phyloP scores from a whole-genome alignment of 2,329 filamentous ascomycete species.

The Botryotinia convoluta region DNA sequence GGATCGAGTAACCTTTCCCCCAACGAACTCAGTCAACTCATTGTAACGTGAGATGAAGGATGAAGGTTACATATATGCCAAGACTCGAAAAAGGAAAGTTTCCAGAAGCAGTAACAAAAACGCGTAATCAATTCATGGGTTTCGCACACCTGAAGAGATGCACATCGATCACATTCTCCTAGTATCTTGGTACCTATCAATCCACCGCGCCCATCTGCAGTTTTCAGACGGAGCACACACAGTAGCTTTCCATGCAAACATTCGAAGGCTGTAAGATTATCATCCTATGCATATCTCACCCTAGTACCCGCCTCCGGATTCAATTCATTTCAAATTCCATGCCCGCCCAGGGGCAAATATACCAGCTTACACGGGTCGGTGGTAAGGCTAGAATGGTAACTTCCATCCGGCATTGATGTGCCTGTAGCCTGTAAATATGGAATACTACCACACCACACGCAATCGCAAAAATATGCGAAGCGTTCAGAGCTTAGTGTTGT shows the following conservation, averaged over 20 bases:
- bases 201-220: not conserved
- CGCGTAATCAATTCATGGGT: not conserved
- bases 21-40: not conserved
- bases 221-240: not conserved
- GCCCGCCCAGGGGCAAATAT: not conserved
- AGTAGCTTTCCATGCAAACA: slow-evolving; percentile 9
- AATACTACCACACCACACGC: not conserved
- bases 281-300: not conserved
- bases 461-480: not conserved
- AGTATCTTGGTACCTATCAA: not conserved
- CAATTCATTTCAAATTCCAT: not conserved
- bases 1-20: not conserved
- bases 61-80: not conserved
- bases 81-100: not conserved
- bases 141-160: not conserved
- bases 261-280: not conserved
- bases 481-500: not conserved
- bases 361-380: slow-evolving; percentile 7
- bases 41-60: not conserved
- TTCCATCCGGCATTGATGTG: not conserved
- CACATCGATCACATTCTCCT: not conserved
- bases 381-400: slow-evolving; percentile 6
- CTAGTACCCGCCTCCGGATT: not conserved
- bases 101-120: not conserved
- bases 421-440: not conserved